Evolutionary conservation across 805 yeast genomes (phyloP).

Genomic region (Wickerhamomyces strasburgensis): DNA sequence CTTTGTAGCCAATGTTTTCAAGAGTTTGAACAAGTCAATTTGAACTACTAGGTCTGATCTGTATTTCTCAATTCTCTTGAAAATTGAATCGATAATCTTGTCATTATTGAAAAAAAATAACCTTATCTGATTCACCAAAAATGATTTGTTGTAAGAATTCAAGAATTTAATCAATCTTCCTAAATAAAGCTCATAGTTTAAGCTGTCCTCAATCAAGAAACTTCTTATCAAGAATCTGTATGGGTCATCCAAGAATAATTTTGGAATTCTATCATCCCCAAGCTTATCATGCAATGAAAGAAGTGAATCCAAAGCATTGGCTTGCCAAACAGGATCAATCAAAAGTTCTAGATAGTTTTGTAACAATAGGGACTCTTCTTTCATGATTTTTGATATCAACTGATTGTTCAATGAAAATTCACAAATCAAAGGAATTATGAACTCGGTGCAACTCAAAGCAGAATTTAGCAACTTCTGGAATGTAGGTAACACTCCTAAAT

Average conservation of each 20-base stretch:
- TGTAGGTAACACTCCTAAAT: constrained; percentile 36
- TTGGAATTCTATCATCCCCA: constrained; percentile 26
- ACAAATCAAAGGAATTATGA: constrained; percentile 42
- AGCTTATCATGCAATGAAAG: constrained; percentile 38
- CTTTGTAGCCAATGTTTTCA: constrained; percentile 14
- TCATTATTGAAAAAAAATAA: constrained; percentile 13
- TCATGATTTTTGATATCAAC: constrained; percentile 27
- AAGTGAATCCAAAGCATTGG: constrained; percentile 45
- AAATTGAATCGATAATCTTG: constrained; percentile 10
- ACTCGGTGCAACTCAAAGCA: constrained; percentile 41
- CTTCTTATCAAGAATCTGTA: constrained; percentile 35
- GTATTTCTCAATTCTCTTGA: constrained; percentile 9
- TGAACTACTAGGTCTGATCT: constrained; percentile 14
- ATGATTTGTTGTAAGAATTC: constrained; percentile 10
- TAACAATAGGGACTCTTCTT: constrained; percentile 26
- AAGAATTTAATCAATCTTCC: constrained; percentile 35
- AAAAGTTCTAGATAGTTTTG: constrained; percentile 33
- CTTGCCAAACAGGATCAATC: constrained; percentile 47
- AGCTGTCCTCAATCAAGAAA: constrained; percentile 33
- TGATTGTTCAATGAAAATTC: constrained; percentile 40
- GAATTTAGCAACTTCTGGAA: constrained; percentile 33
- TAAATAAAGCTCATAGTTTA: constrained; percentile 40
- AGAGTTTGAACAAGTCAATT: constrained; percentile 20
- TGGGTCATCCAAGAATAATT: constrained; percentile 24
- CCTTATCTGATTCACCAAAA: constrained; percentile 19